Evolutionary conservation across 176 grass and related monocot species (phyloP), one percentile per base, ranked within the genome.

Genomic region (Microstegium vimineum): DNA sequence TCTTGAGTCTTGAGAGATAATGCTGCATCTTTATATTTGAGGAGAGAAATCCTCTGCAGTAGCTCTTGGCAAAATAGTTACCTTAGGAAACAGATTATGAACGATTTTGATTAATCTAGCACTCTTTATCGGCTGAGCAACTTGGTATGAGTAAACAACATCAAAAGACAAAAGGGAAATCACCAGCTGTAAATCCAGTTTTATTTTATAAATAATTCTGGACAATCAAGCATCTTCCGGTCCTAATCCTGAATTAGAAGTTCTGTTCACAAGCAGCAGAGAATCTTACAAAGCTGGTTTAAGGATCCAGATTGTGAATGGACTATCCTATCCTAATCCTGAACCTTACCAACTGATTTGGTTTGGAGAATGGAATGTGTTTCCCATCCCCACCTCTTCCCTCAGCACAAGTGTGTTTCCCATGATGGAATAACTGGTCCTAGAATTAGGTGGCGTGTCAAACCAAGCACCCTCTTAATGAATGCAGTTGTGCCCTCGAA

Each of bases 11-110:
- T 56, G 27, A 57, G 28, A 84, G 60, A 79, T 57, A 38, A 37
- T 28, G 28, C 32, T 32, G 7, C 49, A n/a, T 62, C 36, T 79
- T 88, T 82, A 6, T 84, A 41, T 84, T 71, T 14, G 17, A 62
- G 69, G 72, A 51, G 18, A 70, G 66, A 57, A 49, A 80, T 72
- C 63, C 32, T 65, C 45, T 51, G 22, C 47, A 77, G 51, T 34
- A 62, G 64, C 34, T 62, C 28, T 35, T 71, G 40, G 18, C 22
- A 75, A 73, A 60, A 52, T 15, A 52, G 47, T 76, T 46, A 57
- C 20, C 32, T 76, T 76, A 71, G 40, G 10, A 86, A 59, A 64
- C 25, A 65, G 18, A 40, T 45, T 49, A 57, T 4, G 2, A 13
- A 10, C 13, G 10, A 41, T 30, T 75, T 73, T 28, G 52, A 37